Conservation (phyloP, 2,329 filamentous ascomycete genomes). For the Colletotrichum tofieldiae region DNA sequence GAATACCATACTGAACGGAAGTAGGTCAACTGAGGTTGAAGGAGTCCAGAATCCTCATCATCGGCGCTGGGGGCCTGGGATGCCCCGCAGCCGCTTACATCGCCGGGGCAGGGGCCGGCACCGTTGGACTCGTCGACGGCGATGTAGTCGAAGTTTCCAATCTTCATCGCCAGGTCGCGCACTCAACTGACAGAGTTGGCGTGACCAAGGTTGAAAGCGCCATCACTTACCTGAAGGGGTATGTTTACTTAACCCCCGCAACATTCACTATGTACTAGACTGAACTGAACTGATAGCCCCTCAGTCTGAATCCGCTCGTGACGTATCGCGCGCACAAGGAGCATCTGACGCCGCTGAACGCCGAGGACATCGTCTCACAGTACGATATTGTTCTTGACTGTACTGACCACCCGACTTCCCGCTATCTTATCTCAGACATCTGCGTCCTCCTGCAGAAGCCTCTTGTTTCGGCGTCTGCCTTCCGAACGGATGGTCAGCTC, state of each 20-base stretch:
- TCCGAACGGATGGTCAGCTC: constrained; percentile 91
- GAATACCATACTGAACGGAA: constrained; percentile 19
- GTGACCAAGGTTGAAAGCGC: constrained; percentile 87
- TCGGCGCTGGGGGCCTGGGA: constrained; percentile 91
- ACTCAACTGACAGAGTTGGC: constrained; percentile 79
- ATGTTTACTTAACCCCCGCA: constrained; percentile 42
- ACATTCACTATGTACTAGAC: background rate
- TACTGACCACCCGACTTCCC: constrained; percentile 91
- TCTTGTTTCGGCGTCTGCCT: constrained; percentile 89
- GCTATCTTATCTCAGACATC: constrained; percentile 93
- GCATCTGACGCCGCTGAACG: constrained; percentile 79
- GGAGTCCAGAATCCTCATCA: constrained; percentile 79
- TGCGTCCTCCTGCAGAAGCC: constrained; percentile 86
- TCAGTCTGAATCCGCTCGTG: constrained; percentile 81
- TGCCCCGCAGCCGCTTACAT: constrained; percentile 96
- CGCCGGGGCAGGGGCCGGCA: constrained; percentile 89
- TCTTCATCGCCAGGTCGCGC: constrained; percentile 91
- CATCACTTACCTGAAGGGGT: constrained; percentile 71
- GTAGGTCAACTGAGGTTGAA: constrained; percentile 84
- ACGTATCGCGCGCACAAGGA: constrained; percentile 74
- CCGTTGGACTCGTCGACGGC: constrained; percentile 87
- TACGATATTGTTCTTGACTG: constrained; percentile 95
- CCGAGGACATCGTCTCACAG: constrained; percentile 73
- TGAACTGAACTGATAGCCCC: constrained; percentile 13
- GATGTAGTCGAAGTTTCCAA: constrained; percentile 93